Evolutionary conservation across 768 basidiomycete genomes (phyloP).

Genomic region (Psilocybe sp.): DNA sequence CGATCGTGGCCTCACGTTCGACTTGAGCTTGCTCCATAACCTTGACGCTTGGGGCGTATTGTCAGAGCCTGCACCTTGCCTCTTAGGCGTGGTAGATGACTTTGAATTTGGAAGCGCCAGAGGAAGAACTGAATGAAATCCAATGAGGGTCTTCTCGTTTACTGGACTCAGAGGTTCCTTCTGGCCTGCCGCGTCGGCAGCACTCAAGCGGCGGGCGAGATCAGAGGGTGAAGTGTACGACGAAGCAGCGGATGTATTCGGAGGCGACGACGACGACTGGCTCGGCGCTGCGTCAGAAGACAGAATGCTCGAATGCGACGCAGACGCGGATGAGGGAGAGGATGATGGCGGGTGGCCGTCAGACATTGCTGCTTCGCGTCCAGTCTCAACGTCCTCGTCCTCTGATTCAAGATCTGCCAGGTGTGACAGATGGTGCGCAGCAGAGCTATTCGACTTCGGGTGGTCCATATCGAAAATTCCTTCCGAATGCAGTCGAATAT

Average conservation of each 20-base stretch:
- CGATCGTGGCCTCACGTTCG: constrained; percentile 25
- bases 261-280: constrained; percentile 10
- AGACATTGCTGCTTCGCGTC: constrained; percentile 9
- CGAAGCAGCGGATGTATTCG: constrained; percentile 13
- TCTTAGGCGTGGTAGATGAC: background rate
- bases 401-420: background rate
- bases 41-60: constrained; percentile 5
- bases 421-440: background rate
- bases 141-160: background rate
- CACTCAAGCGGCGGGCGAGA: constrained; percentile 4
- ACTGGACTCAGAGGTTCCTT: background rate
- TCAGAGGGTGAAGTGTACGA: constrained; percentile 12
- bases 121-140: background rate
- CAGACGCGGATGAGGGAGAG: constrained; percentile 18
- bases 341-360: background rate
- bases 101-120: background rate
- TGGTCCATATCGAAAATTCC: constrained; percentile 37
- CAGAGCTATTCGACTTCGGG: background rate
- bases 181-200: background rate
- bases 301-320: constrained; percentile 17
- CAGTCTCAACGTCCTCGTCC: constrained; percentile 9
- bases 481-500: constrained; percentile 13
- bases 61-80: background rate
- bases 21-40: constrained; percentile 38
- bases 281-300: constrained; percentile 7